A percentile compares a stretch with the other conserved stretches of the same genome.
Evolutionary conservation across 2,329 filamentous ascomycete genomes (phyloP).

Genomic region (Diaporthe humulicola): DNA sequence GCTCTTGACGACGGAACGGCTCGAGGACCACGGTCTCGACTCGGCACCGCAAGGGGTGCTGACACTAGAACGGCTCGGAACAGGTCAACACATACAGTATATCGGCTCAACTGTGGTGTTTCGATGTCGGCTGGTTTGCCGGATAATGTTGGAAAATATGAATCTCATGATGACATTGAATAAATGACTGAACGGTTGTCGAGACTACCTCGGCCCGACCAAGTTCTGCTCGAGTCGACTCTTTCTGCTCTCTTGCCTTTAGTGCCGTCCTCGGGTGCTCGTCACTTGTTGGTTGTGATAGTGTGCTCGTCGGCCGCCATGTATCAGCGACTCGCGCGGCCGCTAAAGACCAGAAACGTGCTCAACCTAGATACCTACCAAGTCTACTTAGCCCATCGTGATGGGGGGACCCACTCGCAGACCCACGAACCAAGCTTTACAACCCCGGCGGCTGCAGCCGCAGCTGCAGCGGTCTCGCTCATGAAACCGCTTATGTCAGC

Average conservation of each 20-base stretch:
- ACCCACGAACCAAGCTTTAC: slow-evolving; percentile 9
- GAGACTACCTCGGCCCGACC: neutral
- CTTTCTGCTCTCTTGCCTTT: neutral
- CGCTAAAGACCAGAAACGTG: slow-evolving; percentile 23
- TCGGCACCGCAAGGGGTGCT: neutral
- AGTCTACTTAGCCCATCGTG: neutral
- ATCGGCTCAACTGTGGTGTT: neutral
- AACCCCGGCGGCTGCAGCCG: neutral
- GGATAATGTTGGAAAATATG: neutral
- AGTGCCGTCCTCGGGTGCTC: neutral
- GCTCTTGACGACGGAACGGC: neutral
- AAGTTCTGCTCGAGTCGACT: neutral
- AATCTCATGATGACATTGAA: neutral
- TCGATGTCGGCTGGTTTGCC: neutral
- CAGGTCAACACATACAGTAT: neutral
- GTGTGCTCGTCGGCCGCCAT: neutral
- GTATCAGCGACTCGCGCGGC: neutral
- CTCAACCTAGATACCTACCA: too few relatives aligned
- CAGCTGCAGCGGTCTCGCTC: neutral
- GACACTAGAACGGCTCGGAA: neutral
- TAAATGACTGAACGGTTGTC: neutral
- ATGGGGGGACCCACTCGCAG: neutral
- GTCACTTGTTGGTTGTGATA: neutral
- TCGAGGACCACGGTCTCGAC: slow-evolving; percentile 16
- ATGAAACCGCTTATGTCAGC: slow-evolving; percentile 27